Base-by-base conservation (phyloP, 768 basidiomycete genomes). In the Infundibulicybe gibba region DNA sequence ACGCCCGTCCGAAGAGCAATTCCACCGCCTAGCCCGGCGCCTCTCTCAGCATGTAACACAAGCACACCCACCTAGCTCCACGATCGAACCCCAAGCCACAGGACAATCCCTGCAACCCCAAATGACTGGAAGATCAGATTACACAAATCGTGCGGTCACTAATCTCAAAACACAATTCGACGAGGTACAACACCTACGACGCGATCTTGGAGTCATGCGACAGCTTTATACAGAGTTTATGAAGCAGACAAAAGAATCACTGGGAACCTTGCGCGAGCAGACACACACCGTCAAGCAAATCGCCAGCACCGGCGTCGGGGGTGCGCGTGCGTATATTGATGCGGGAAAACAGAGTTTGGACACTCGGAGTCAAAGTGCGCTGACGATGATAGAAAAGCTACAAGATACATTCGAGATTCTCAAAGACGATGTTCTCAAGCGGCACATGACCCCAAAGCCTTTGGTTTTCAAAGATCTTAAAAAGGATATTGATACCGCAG, bases 201-300 rank as follows among this genome's bases (percentile, higher is more conserved):
- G 94, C 1, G 97, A 98, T 60, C 74, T 99, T 5, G 94, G 90
- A 0, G 79, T 90, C 57, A 91, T 97, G 84, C 82, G 94, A 3
- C 95, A 98, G 68, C 71, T 97, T 19, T 97, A 99, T 65, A 85
- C 85, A 21, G 92, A 95, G 55, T 98, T 97, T 61, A 86, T 93
- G 77, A 84, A 83, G 56, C 80, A 87, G 61, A 97, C 95, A n/a
- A 94, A 95, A 66, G 86, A 87, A 12, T 85, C 90, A 3, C 77
- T 97, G 35, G 77, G 76, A 11, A 74, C 81, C 20, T 72, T 97
- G 21, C 86, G 92, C 4, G 75, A 76, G 11, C 93, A 98, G 64
- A 94, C 92, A 6, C 80, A 85, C 53, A 83, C 83, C 4, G 92
- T 98, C 51, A 87, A 91, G 53, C 86, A 93, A 61, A 76, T 98